phyloP scores from a whole-genome alignment of 495 filamentous ascomycete genomes.

The Amphirosellinia nigrospora region DNA sequence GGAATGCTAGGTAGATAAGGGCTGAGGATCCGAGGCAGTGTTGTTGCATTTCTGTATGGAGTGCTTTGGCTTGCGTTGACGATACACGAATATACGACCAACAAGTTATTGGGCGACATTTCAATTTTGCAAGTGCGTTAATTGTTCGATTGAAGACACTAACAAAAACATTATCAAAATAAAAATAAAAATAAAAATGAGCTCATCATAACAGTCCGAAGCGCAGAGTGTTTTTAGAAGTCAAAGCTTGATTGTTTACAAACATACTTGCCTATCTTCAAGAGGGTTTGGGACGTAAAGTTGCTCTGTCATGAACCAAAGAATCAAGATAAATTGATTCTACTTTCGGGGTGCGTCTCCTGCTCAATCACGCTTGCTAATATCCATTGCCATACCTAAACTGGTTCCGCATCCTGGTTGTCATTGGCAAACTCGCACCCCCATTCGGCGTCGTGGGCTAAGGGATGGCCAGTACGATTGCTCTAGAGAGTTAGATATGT shows the following conservation, averaged over 20 bases:
- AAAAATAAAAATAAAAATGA: conserved; percentile 5
- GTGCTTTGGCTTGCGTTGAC: conserved; percentile 4
- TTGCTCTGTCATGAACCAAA: neutral
- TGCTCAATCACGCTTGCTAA: neutral
- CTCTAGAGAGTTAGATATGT: too few relatives aligned
- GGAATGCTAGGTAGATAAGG: neutral
- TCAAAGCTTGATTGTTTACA: neutral
- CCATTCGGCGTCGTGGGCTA: neutral
- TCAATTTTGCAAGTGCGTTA: conserved; percentile 13
- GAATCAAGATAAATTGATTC: neutral
- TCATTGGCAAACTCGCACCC: neutral
- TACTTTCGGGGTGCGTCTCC: neutral
- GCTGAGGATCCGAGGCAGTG: neutral
- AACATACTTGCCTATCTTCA: neutral
- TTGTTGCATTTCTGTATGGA: conserved; percentile 6
- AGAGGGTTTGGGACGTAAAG: too few relatives aligned
- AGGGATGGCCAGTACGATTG: neutral
- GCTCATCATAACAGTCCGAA: neutral
- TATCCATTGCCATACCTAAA: neutral
- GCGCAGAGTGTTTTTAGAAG: neutral
- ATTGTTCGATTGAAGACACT: conserved; percentile 9
- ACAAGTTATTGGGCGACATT: conserved; percentile 2
- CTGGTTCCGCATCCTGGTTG: too few relatives aligned
- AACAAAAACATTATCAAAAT: neutral
- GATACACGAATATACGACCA: neutral